Base-by-base conservation (phyloP, 306 rosid genomes). In the Cicer yamashitae region DNA sequence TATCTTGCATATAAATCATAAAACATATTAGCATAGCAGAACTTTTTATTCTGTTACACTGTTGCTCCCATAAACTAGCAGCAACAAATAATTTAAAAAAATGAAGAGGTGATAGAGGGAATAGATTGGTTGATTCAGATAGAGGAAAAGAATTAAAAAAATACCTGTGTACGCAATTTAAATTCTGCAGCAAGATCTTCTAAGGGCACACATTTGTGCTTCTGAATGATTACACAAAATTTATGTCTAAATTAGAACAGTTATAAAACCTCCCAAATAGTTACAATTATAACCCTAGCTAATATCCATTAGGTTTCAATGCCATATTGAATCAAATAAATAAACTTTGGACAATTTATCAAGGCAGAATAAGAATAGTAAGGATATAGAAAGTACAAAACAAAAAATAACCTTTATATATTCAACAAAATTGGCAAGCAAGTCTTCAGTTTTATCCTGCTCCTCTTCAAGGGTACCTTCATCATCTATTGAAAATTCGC, bases 111-210 rank as follows among this genome's bases (percentile, higher is more conserved):
- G 62, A 18, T 10, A 11, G 56, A 22, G 41, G 39, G 52, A 76
- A 67, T 41, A 57, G 47, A 71, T 65, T 70, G 48, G 46, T 14
- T 45, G 37, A 58, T 75, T 71, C 20, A 25, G 39, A 67, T 37
- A 25, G 44, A 18, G n/a, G 51, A 61, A 59, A n/a, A 52, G 10
- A 17, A 82, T 5, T 6, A 15, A 63, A 38, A 40, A 56, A 41
- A 67, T 90, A 94, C 99, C 97, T 96, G 99, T 18, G 99, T 96
- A 52, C 97, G 86, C 47, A 96, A 78, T 70, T 85, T 90, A 70
- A 90, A 92, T 77, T 96, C 99, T 54, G 98, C 97, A 80, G 99
- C 98, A 80, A 96, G 92, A 75, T 96, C 98, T 84, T 96, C 99
- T 65, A 96, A 86, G 60, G 92, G 97, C 75, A 96, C 89, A 77